These are phyloP conservation scores for Cladochytrium replicatum DNA, from an alignment of 192 early-diverging fungal genomes.

Conservation along the genomic window DNA sequence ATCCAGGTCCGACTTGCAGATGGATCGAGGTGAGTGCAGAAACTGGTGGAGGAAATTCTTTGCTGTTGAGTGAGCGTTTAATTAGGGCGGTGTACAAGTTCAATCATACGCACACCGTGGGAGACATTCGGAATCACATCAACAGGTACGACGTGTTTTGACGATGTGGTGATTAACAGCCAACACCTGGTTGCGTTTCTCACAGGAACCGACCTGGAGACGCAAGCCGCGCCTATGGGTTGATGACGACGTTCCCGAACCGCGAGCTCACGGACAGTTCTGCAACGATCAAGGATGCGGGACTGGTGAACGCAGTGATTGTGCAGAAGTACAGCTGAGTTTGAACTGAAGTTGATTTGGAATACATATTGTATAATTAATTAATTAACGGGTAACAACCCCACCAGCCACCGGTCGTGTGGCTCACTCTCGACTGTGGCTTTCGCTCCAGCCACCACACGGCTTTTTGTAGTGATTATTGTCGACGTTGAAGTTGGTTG, in stretches of 20 bases:
- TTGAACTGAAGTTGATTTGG: no score
- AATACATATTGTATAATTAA: no score
- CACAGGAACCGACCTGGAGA: constrained; percentile 55
- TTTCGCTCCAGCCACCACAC: no score
- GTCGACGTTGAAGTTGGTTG: no score
- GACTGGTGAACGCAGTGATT: constrained; percentile 79
- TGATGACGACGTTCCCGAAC: constrained; percentile 81
- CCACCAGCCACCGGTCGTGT: no score
- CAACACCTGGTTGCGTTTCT: background rate
- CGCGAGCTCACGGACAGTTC: constrained; percentile 61
- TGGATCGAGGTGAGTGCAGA: constrained; percentile 53
- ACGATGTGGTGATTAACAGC: background rate
- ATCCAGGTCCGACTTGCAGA: constrained; percentile 90
- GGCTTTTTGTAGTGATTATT: no score
- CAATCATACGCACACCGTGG: constrained; percentile 85
- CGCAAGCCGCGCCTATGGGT: constrained; percentile 50
- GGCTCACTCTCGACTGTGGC: no score
- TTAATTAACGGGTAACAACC: no score
- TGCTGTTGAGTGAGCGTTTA: no score
- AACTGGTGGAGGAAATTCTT: background rate
- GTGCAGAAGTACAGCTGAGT: constrained; percentile 53
- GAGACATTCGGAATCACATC: constrained; percentile 71
- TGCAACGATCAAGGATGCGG: constrained; percentile 67
- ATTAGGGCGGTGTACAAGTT: constrained; percentile 75
- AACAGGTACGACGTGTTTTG: constrained; percentile 40